Percentiles rank a stretch among this genome's conserved stretches.
These are phyloP conservation scores for Phytophthora macrochlamydospora DNA, from an alignment of 352 stramenopile species.

Conservation along the genomic window DNA sequence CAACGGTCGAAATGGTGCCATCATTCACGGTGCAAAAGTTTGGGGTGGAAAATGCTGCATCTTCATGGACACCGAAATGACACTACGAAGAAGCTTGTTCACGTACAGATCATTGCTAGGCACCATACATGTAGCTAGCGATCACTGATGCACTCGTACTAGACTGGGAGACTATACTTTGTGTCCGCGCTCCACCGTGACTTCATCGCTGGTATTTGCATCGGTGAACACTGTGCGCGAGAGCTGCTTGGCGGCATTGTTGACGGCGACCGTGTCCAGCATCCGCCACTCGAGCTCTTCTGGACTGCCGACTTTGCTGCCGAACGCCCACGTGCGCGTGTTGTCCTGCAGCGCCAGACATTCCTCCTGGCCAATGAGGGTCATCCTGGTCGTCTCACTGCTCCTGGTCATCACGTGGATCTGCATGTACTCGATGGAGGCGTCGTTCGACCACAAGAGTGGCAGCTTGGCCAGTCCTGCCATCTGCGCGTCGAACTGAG, in stretches of 20 bases:
- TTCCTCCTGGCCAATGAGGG: conserved; percentile 43
- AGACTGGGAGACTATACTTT: not conserved
- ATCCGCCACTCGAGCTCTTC: conserved; percentile 49
- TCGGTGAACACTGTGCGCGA: conserved; percentile 27
- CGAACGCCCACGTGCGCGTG: conserved; percentile 40
- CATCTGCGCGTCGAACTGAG: conserved; percentile 32
- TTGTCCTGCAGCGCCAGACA: conserved; percentile 45
- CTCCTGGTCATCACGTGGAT: conserved; percentile 42
- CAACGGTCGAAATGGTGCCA: not conserved
- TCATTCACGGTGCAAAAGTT: not conserved
- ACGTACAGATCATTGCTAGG: not conserved
- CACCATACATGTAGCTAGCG: not conserved
- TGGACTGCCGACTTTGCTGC: conserved; percentile 30
- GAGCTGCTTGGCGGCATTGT: conserved; percentile 38
- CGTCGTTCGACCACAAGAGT: conserved; percentile 24
- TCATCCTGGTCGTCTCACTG: conserved; percentile 45
- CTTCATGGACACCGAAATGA: not conserved
- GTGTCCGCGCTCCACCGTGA: not conserved
- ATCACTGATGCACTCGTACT: not conserved
- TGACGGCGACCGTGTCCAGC: conserved; percentile 28
- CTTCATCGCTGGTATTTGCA: not conserved
- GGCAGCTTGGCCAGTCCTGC: conserved; percentile 20
- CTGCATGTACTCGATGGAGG: conserved; percentile 45
- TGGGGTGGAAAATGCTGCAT: not conserved
- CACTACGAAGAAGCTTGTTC: not conserved